Evolutionary conservation across 352 stramenopile species (phyloP).

Genomic region (Achlya hypogyna): DNA sequence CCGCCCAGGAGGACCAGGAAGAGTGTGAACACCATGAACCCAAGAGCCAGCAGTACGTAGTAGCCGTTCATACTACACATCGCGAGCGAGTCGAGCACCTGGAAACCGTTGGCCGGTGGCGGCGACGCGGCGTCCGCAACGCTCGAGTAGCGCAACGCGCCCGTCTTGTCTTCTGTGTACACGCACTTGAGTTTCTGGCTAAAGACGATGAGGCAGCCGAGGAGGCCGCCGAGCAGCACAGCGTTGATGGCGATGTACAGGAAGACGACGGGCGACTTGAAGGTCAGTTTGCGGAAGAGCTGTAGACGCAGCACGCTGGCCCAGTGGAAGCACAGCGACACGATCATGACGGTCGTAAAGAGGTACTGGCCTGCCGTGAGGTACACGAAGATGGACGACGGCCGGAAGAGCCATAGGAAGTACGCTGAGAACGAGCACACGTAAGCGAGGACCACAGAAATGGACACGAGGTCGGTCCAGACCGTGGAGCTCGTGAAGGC

Average conservation of each 20-base stretch:
- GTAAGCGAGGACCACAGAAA: constrained; percentile 73
- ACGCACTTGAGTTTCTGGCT: constrained; percentile 61
- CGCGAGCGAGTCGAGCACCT: constrained; percentile 58
- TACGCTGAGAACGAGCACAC: constrained; percentile 65
- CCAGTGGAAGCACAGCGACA: constrained; percentile 84
- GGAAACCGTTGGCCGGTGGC: constrained; percentile 52
- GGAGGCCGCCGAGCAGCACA: constrained; percentile 55
- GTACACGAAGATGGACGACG: constrained; percentile 76
- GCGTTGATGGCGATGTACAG: constrained; percentile 55
- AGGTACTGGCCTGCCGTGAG: constrained; percentile 83
- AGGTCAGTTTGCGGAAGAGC: constrained; percentile 79
- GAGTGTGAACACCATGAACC: constrained; percentile 76
- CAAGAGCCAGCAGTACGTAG: constrained; percentile 63
- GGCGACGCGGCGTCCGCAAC: constrained; percentile 42
- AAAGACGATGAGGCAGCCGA: constrained; percentile 41
- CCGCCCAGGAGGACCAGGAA: constrained; percentile 79
- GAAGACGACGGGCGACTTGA: constrained; percentile 69
- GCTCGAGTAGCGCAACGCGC: constrained; percentile 46
- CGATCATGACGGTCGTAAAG: constrained; percentile 81
- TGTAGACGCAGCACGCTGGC: constrained; percentile 76
- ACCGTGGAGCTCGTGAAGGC: constrained; percentile 71
- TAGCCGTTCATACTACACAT: constrained; percentile 72
- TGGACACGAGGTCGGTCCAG: constrained; percentile 81
- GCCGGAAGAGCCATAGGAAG: constrained; percentile 75
- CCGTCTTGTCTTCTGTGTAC: constrained; percentile 32